Base-by-base conservation (phyloP, 768 basidiomycete species). In the Rhizopogon vulgaris region DNA sequence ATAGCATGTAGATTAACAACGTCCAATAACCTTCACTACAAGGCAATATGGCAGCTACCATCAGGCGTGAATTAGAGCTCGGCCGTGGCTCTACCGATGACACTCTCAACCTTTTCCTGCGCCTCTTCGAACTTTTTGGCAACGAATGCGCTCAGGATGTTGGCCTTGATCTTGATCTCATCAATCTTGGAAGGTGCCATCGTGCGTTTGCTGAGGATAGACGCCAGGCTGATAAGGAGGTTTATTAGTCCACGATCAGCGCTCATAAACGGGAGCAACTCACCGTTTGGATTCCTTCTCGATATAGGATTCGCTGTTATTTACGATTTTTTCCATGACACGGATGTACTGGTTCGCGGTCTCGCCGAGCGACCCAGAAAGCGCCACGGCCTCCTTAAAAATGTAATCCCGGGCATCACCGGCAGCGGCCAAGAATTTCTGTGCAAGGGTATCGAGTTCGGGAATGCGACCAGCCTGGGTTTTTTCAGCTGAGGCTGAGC, bases 161-260 rank as follows among this genome's bases (percentile, higher is more conserved):
- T 98, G 49, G 82, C 78, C 74, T 95, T 97, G 66, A 89, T 79
- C 70, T 90, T 88, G 63, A 97, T 84, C 72, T 97, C 93, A 64
- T 99, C 96, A 39, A 94, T 71, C 72, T 98, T 97, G 38, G 76
- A 69, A 0, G 79, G 76, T 7, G 87, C 76, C 39, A 97, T 73
- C n/a, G 74, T 83, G 45, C 85, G 84, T 69, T 94, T 95, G 60
- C 73, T 70, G 52, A 94, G 76, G 61, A 95, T 88, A 54, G 80
- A 79, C 52, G 75, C 75, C 56, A 93, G 73, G n/a, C 91, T 92
- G 52, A 49, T 52, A 48, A 43, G 18, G 10, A 58, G 14, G 56
- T 52, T 47, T 40, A 14, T 60, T 38, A 50, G 55, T 18, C 38
- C 30, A 30, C 50, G 28, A 37, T 53, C 41, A 49, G 45, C 34